Evolutionary conservation across 2,329 filamentous ascomycete species (phyloP), one percentile per base, ranked within the genome.

Genomic region (Apiospora saccharicola): DNA sequence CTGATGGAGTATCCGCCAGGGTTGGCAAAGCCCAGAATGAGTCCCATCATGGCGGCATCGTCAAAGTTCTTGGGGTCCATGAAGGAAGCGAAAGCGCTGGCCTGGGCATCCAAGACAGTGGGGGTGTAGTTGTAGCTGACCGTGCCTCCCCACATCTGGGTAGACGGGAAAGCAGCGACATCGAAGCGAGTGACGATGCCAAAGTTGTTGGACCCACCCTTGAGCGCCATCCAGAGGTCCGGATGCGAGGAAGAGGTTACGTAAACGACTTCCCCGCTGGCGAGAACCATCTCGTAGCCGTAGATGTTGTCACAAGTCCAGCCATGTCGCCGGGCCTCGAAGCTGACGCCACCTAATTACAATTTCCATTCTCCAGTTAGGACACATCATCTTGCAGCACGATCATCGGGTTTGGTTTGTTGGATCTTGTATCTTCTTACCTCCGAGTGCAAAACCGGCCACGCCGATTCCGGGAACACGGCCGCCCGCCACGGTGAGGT

Each of bases 141-240:
- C 16, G 46, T 22, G 19, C 46, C 46, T 47, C 46, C 46, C 46
- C 46, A 47, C 13, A 47, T 47, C 46, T 47, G 46, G 43, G 8
- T 44, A 44, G 43, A 44, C 6, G 43, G 43, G 43, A 44, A 44
- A 44, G 43, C 43, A 14, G 43, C 43, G 73, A 77, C 74, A 4
- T 68, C 70, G 69, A 77, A 75, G 46, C 70, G 67, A 1, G 75
- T 75, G 5, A 77, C 75, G 46, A 78, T 75, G 4, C 76, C 75
- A 67, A 77, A 78, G 49, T 77, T 76, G 69, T 73, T 75, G 6
- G 47, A 14, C 1, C 74, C 76, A 26, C 82, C 82, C 43, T 82
- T 79, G 72, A 83, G 77, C 3, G 81, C 82, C 75, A 77, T 80
- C 75, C 82, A 85, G 10, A 85, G 76, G 51, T 81, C 77, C 1